A percentile compares a stretch with the other conserved stretches of the same genome.
These are phyloP conservation scores for Musa schizocarpa DNA, from an alignment of 176 grass and related monocot species.

Conservation along the genomic window DNA sequence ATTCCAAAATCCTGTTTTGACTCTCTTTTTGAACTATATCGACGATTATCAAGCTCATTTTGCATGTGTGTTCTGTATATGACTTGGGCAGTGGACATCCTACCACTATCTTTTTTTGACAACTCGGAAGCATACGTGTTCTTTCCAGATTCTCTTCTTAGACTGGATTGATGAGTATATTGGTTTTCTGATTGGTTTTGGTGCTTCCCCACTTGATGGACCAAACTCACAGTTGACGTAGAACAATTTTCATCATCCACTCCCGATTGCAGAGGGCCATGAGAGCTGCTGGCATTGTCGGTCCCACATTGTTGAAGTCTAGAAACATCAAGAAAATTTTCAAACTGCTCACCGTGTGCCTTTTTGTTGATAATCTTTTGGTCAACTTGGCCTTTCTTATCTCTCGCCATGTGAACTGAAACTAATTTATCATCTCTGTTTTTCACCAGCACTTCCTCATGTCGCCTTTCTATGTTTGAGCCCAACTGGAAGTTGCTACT, in stretches of 20 bases:
- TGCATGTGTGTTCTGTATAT: conserved; percentile 23
- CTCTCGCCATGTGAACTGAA: conserved; percentile 47
- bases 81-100: background rate
- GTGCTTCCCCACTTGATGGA: conserved; percentile 16
- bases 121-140: conserved; percentile 19
- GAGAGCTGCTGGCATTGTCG: conserved; percentile 16
- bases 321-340: conserved; percentile 42
- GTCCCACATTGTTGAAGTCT: conserved; percentile 6
- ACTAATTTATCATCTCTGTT: conserved; percentile 22
- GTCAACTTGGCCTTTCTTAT: conserved; percentile 48
- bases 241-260: conserved; percentile 9
- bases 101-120: conserved; percentile 24
- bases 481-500: background rate
- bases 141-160: conserved; percentile 17
- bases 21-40: conserved; percentile 34
- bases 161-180: conserved; percentile 19
- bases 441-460: background rate
- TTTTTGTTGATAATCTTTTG: conserved; percentile 42
- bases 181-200: conserved; percentile 25
- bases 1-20: conserved; percentile 11
- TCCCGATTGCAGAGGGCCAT: conserved; percentile 11
- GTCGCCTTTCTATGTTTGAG: background rate
- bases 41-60: conserved; percentile 8
- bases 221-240: conserved; percentile 21
- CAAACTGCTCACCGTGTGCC: conserved; percentile 43